Percentiles rank a stretch among this genome's conserved stretches.
Evolutionary conservation across 257 asterid genomes (phyloP).

Genomic region (Verbascum thapsus): DNA sequence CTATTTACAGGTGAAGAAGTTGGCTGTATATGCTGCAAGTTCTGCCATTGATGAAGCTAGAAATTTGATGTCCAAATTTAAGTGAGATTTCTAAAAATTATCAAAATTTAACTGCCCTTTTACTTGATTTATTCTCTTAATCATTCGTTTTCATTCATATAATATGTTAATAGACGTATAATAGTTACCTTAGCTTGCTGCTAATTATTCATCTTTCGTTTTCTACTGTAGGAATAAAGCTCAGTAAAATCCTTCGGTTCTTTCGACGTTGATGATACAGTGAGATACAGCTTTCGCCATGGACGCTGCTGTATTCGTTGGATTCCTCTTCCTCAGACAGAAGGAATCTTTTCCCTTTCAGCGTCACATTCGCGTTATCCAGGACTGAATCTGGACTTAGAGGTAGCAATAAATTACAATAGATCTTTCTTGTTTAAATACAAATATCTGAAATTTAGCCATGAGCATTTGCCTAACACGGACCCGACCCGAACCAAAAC

Average conservation of each 20-base stretch:
- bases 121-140: neutral
- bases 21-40: constrained; percentile 64
- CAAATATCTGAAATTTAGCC: no score
- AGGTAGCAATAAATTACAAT: constrained; percentile 42
- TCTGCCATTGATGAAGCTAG: constrained; percentile 53
- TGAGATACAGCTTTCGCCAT: constrained; percentile 45
- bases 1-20: constrained; percentile 63
- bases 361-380: constrained; percentile 61
- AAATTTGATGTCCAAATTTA: constrained; percentile 34
- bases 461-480: no score
- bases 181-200: neutral
- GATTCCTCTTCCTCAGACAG: constrained; percentile 49
- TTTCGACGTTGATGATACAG: constrained; percentile 44
- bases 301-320: constrained; percentile 60
- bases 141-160: neutral
- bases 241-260: no score
- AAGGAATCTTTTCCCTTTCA: constrained; percentile 47
- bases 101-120: neutral
- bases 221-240: constrained; percentile 9
- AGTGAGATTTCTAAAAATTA: constrained; percentile 34
- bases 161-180: no score
- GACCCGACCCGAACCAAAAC: no score
- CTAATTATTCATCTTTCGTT: constrained; percentile 6
- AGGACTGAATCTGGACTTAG: constrained; percentile 45
- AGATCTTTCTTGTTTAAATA: neutral